Base-by-base conservation (phyloP, 371 early-diverging fungal species). In the Pancytospora epiphaga region DNA sequence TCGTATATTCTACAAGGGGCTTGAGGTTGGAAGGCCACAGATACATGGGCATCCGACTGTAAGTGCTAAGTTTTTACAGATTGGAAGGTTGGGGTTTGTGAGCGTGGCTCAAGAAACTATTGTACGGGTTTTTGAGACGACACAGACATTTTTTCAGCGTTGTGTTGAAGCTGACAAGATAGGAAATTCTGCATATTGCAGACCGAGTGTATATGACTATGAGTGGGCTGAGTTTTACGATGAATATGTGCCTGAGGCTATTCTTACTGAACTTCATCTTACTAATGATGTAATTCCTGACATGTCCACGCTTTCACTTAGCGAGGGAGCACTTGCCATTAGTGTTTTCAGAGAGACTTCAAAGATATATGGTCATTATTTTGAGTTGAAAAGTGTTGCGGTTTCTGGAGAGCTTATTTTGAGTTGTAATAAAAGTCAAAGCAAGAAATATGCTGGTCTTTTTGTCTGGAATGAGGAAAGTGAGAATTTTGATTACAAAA, bases 351-450 rank as follows among this genome's bases (percentile, higher is more conserved):
- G 30, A 4, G 78, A 77, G 58, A 56, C 29, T 33, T 71, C 66
- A 29, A 77, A 77, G 50, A 50, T 77, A 4, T 77, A 77, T 50
- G 78, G 75, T 15, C 78, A 77, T 38, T 77, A 66, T 49, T 77
- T 75, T 62, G 75, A 70, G 27, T 60, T 72, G 2, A 32, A 40
- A 38, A 60, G 62, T 50, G 37, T 77, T 0, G 71, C 72, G 15
- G 72, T 72, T 19, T 37, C 39, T 1, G 33, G 66, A 25, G 50
- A 71, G 19, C 60, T 58, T 69, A 65, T 75, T 51, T 61, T 78
- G 37, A 65, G 66, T 9, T 58, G 57, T 25, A 77, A 75, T 43
- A 63, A 38, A 49, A 43, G 70, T 19, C 39, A 58, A 32, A 39
- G 37, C 2, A 68, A 58, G 49, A 72, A 67, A 39, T 72, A 52